phyloP scores from a whole-genome alignment of 2,329 filamentous ascomycete genomes.

The Westerdykella aurantiaca region DNA sequence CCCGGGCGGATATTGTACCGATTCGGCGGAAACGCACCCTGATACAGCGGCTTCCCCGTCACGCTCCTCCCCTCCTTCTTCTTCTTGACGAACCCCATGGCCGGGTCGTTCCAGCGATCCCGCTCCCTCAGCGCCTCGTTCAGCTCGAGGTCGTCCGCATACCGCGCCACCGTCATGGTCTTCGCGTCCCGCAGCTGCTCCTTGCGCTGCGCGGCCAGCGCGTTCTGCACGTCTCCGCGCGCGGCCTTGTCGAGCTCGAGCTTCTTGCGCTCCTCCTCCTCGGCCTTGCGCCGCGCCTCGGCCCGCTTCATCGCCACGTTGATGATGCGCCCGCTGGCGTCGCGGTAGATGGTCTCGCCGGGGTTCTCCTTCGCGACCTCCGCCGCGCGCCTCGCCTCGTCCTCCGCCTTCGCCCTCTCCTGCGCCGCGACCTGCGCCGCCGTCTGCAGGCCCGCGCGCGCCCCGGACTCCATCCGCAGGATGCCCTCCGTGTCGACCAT shows the following conservation, averaged over 20 bases:
- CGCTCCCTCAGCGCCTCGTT: constrained; percentile 74
- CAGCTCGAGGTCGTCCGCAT: constrained; percentile 77
- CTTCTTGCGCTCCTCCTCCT: constrained; percentile 62
- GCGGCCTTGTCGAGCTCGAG: constrained; percentile 62
- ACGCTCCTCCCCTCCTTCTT: constrained; percentile 42
- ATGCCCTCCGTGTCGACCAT: constrained; percentile 33
- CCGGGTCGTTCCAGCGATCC: constrained; percentile 90
- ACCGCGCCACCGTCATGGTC: constrained; percentile 71
- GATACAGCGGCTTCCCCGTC: constrained; percentile 63
- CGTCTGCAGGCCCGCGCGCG: constrained; percentile 78
- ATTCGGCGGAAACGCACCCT: constrained; percentile 78
- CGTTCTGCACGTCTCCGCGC: constrained; percentile 78
- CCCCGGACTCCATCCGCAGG: constrained; percentile 78
- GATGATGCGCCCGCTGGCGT: constrained; percentile 89
- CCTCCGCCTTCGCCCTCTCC: constrained; percentile 57
- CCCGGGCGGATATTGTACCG: constrained; percentile 89
- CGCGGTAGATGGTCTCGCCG: constrained; percentile 82
- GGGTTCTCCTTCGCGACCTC: constrained; percentile 35
- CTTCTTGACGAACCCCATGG: constrained; percentile 67
- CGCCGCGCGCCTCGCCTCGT: constrained; percentile 51
- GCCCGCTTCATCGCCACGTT: constrained; percentile 88
- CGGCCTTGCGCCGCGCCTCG: constrained; percentile 73
- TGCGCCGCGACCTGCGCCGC: constrained; percentile 62
- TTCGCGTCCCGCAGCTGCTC: constrained; percentile 73
- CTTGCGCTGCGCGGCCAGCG: constrained; percentile 58